These are phyloP conservation scores for Lithocarpus polystachyus DNA, from an alignment of 306 rosid genomes.

Conservation along the genomic window DNA sequence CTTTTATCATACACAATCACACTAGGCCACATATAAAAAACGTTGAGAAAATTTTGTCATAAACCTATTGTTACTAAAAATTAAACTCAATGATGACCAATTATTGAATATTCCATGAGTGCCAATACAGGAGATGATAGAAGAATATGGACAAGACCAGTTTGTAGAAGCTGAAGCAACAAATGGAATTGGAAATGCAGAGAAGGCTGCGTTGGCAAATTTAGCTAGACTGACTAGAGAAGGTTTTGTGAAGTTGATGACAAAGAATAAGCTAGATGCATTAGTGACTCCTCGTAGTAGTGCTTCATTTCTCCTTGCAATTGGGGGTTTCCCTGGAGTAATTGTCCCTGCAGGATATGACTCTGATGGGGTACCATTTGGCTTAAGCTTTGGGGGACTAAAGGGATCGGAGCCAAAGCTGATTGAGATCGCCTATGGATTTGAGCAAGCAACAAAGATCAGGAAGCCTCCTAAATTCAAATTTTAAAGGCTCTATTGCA, in stretches of 20 bases:
- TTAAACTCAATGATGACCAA: too few species aligned
- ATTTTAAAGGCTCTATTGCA: too few species aligned
- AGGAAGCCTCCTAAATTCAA: background rate
- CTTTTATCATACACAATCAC: too few species aligned
- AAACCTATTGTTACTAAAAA: too few species aligned
- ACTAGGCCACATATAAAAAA: too few species aligned
- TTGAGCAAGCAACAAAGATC: constrained; percentile 37
- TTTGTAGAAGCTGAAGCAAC: too few species aligned
- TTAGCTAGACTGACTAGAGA: constrained; percentile 7
- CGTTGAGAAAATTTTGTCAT: too few species aligned
- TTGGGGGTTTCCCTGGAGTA: constrained; percentile 2
- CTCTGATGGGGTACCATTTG: constrained; percentile 19
- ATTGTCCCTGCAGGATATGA: constrained; percentile 32
- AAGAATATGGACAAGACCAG: too few species aligned
- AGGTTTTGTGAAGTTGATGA: constrained; percentile 25
- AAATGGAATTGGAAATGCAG: background rate
- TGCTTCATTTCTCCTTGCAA: too few species aligned
- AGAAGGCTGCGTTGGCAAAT: constrained; percentile 18
- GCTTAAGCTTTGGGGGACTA: constrained; percentile 32
- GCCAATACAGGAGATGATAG: too few species aligned
- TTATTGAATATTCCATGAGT: too few species aligned
- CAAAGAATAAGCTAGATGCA: background rate
- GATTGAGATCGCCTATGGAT: constrained; percentile 38
- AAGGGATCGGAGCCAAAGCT: constrained; percentile 30
- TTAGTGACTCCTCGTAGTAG: too few species aligned